Conservation (phyloP, 2,329 filamentous ascomycete genomes). For the Aureobasidium sp. region DNA sequence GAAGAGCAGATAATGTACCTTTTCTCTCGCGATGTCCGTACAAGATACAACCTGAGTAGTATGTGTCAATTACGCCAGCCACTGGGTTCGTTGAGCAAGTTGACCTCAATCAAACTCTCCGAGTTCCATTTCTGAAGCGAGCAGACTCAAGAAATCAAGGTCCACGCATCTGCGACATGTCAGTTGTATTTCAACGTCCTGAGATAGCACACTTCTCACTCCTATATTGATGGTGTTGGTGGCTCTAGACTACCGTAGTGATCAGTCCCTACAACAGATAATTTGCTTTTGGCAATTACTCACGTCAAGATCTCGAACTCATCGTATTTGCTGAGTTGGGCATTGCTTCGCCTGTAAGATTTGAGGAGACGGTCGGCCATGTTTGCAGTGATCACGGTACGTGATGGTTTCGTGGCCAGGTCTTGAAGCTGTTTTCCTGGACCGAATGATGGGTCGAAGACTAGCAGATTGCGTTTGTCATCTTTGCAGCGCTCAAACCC, state of each 20-base stretch:
- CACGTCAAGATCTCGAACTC: neutral
- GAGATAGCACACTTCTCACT: neutral
- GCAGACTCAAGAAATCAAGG: neutral
- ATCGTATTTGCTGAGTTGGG: neutral
- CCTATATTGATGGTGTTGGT: neutral
- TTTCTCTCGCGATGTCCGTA: no score
- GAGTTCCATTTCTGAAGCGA: neutral
- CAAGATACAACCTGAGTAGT: no score
- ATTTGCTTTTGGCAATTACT: neutral
- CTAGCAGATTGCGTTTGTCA: slow-evolving; percentile 61
- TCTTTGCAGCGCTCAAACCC: slow-evolving; percentile 64
- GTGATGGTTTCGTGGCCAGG: neutral
- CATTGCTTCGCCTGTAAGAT: neutral
- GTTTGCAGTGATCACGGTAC: no score
- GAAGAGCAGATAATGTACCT: no score
- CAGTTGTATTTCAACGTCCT: neutral
- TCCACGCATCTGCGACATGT: neutral
- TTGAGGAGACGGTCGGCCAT: neutral
- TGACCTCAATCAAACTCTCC: no score
- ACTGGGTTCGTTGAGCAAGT: no score
- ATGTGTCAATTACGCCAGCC: no score
- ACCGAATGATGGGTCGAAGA: slow-evolving; percentile 80
- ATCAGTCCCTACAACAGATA: neutral
- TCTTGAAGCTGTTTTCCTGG: slow-evolving; percentile 56
- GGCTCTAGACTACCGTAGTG: neutral